Evolutionary conservation across 257 asterid genomes (phyloP), one percentile per base, ranked within the genome.

Genomic region (Asclepias syriaca): DNA sequence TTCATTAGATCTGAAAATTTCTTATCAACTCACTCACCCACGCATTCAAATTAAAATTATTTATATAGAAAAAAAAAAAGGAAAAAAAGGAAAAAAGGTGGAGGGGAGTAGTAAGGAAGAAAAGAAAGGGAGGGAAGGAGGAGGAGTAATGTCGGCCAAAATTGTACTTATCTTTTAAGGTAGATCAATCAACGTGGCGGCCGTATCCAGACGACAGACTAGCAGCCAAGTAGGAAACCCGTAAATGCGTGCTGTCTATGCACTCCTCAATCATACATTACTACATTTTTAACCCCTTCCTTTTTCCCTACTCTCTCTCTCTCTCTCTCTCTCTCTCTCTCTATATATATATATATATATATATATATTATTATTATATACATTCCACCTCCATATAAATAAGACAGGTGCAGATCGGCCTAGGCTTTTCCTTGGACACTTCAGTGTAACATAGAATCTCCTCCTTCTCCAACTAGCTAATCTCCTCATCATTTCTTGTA

Each of bases 161-260:
- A n/a, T 81, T 82, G 84, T 80, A 84, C 79, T 79, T 82, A 81
- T 84, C 87, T 72, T 43, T 72, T 77, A 63, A 67, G 69, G 80
- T 69, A 78, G 79, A 75, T 77, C 34, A 32, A 71, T 77, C 73
- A 75, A 76, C 87, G 83, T 86, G 91, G 89, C 89, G 81, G 88
- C 91, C 86, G 82, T 73, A 66, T 78, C 84, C 73, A 57, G 82
- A 81, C 85, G 87, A 74, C 84, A 74, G 76, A 77, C 77, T 81
- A 78, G 78, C 83, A 59, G 84, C 91, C 91, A 77, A 78, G 24
- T 61, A 60, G 19, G 59, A 69, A 76, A 27, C 34, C 34, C 66
- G 46, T 65, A 69, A 24, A 76, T 74, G 85, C 84, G 78, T 74
- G 77, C 80, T 75, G 76, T 58, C 69, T 43, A 56, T 73, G 77